phyloP scores from a whole-genome alignment of 78 protist species.

The Chrysochromulina tobinii region DNA sequence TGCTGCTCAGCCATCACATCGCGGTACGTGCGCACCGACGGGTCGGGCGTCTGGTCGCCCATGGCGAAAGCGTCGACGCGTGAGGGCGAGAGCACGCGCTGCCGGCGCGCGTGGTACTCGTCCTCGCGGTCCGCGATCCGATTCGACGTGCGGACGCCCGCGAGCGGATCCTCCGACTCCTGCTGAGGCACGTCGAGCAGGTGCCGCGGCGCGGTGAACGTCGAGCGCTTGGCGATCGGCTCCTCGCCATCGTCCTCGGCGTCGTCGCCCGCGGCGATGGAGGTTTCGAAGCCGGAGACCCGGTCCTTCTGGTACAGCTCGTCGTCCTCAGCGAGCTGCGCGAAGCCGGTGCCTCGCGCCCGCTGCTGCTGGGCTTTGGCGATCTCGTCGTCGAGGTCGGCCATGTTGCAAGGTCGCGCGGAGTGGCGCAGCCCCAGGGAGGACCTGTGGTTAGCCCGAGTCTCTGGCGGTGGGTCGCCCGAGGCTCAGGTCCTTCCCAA shows the following conservation, averaged over 20 bases:
- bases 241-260: constrained; percentile 1
- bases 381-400: background rate
- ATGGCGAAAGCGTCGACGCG: constrained; percentile 66
- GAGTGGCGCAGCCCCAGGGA: too few species aligned
- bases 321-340: background rate
- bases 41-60: background rate
- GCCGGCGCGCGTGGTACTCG: constrained; percentile 60
- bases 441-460: too few species aligned
- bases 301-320: background rate
- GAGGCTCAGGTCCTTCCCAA: too few species aligned
- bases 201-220: constrained; percentile 15
- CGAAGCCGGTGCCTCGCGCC: background rate
- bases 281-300: background rate
- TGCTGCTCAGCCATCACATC: constrained; percentile 38
- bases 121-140: constrained; percentile 45
- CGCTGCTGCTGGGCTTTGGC: background rate
- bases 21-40: constrained; percentile 21
- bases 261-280: background rate
- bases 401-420: too few species aligned
- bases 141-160: background rate
- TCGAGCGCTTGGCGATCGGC: background rate
- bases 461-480: too few species aligned
- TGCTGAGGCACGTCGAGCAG: background rate
- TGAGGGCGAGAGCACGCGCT: constrained; percentile 68
- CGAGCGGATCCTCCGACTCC: background rate